phyloP scores from a whole-genome alignment of 2,329 filamentous ascomycete species.

The Seiridium unicorne region DNA sequence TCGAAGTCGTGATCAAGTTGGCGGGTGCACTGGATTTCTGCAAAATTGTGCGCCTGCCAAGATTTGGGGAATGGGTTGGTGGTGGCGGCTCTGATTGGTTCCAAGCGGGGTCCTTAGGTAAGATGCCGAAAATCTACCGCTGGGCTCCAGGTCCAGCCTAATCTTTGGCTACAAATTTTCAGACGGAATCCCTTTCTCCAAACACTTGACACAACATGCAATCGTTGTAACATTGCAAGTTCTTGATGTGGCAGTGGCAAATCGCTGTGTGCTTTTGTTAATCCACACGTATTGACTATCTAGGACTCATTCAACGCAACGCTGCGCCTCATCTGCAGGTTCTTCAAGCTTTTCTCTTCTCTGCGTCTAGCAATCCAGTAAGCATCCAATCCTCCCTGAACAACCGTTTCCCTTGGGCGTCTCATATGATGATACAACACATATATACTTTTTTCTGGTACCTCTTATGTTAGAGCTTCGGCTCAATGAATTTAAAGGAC shows the following conservation, averaged over 20 bases:
- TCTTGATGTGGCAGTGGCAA: background rate
- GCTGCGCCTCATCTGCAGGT: background rate
- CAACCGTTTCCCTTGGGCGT: background rate
- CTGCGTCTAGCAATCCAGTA: background rate
- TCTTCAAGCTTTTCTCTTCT: no score
- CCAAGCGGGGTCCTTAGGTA: background rate
- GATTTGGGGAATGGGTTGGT: slow-evolving; percentile 2
- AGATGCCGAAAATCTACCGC: slow-evolving; percentile 3
- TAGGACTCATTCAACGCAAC: background rate
- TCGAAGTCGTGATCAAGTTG: slow-evolving; percentile 13
- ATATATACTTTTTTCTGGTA: slow-evolving; percentile 81
- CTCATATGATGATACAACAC: slow-evolving; percentile 68
- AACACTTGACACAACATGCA: background rate
- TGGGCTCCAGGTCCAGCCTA: background rate
- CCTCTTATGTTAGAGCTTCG: slow-evolving; percentile 87
- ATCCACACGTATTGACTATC: background rate
- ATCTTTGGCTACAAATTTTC: slow-evolving; percentile 1
- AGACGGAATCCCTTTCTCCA: background rate
- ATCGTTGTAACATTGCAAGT: background rate
- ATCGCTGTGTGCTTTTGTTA: background rate
- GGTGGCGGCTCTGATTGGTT: background rate
- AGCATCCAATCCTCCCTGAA: background rate
- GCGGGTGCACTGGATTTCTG: background rate
- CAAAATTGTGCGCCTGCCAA: slow-evolving; percentile 8
- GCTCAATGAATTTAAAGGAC: slow-evolving; percentile 81